Base-by-base conservation (phyloP, 495 filamentous ascomycete species). In the Lasiosphaeria ovina region DNA sequence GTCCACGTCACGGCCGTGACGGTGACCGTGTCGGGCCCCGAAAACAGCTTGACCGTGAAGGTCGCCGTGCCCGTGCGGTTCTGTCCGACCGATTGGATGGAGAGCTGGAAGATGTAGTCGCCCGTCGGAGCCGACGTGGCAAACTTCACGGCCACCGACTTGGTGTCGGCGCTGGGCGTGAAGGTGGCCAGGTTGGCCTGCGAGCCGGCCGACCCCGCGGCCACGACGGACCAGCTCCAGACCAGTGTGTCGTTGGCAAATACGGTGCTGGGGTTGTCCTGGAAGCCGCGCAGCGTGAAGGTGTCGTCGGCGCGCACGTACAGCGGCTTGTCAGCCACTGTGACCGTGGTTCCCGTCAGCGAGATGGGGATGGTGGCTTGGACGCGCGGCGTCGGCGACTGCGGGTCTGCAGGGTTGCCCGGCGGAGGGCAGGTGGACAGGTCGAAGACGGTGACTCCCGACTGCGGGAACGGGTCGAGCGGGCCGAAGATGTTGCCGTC, bases 381-480 rank as follows among this genome's bases (percentile, higher is more conserved):
- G 45, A 66, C 42, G 7, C 57, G 50, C 11, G 64, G 35, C 1
- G 40, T 10, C 2, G 64, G 54, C 0, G 54, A 50, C 31, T 51
- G 17, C 4, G 54, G 35, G 32, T 55, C 49, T 35, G 24, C 12
- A 1, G 55, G 55, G 1, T 33, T 17, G 9, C 4, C 54, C 4
- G 44, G 44, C 4, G 49, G 42, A 0, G 60, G 34, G 57, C 65
- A 67, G 17, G 61, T 62, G 1, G 52, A 50, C 7, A 64, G 32
- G 56, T 66, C n/a, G 10, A 66, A 63, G 16, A 59, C 44, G 1
- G 61, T 17, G 1, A 69, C 66, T 3, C 64, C 61, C 0, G 49
- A 51, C 40, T 69, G 64, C 3, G 66, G 64, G 33, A 67, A 69
- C 5, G 66, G 66, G 1, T 64, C 55, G 1, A 69, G 50, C 0